Base-by-base conservation (phyloP, 2,329 filamentous ascomycete genomes). In the Aspergillus sp. region DNA sequence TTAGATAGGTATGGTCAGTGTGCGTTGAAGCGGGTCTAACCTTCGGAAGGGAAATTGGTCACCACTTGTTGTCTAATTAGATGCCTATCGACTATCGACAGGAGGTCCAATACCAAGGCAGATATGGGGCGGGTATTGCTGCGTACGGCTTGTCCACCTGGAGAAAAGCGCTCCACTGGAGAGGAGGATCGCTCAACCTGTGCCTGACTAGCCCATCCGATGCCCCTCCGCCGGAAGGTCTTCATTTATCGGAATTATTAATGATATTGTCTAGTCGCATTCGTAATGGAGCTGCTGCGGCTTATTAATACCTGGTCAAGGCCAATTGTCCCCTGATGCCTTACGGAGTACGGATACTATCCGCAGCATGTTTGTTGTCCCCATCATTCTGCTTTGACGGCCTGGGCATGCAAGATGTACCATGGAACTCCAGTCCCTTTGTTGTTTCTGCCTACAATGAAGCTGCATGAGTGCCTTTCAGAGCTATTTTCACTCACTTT, bases 141-240 rank as follows among this genome's bases (percentile, higher is more conserved):
- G 52, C 19, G 38, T 30, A 36, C 23, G 54, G 43, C 54, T 36
- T 49, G 25, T 41, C 36, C 45, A 55, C 56, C 60, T 57, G 54
- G 50, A 60, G 55, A 36, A 58, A 59, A 32, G 12, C 47, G 39
- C 59, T 62, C 62, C 62, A 63, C 62, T 47, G 56, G 23, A 41
- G 55, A 28, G 58, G 48, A 53, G 32, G 59, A 59, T 63, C 57
- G 59, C 62, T 61, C 56, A 61, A 53, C 57, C 55, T 48, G 62
- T 63, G 55, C 59, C 59, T 61, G 62, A 57, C 62, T 63, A 63
- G 55, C 38, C 56, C 23, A 32, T 36, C 50, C 15, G 47, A 41
- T 30, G 51, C 52, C 59, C 61, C 59, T 57, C 25, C 23, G 41
- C 17, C 23, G 30, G 30, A 53, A 41, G 41, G 50, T 61, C 58